Conservation (phyloP, 169 alveolate genomes). For the Plasmodium vinckei region DNA sequence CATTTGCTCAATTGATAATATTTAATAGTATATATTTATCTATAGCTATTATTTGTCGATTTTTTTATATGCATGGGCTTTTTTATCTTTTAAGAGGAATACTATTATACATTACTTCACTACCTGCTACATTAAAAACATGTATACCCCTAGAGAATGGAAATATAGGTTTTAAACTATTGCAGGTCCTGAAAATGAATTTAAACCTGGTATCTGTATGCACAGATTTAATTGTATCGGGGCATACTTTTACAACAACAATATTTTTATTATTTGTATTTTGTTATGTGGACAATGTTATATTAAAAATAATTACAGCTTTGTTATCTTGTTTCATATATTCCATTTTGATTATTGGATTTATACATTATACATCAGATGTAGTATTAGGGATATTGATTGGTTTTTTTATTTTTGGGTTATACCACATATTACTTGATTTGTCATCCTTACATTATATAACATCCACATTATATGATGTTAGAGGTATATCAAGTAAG, state of each 20-base stretch:
- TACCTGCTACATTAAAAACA: constrained; percentile 68
- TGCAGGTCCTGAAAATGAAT: constrained; percentile 45
- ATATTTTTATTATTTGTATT: constrained; percentile 51
- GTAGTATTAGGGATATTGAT: constrained; percentile 39
- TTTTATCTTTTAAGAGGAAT: constrained; percentile 54
- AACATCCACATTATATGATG: constrained; percentile 30
- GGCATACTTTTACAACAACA: constrained; percentile 57
- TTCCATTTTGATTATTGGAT: constrained; percentile 48
- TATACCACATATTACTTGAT: constrained; percentile 63
- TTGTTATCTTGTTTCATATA: constrained; percentile 38
- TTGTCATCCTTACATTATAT: constrained; percentile 46
- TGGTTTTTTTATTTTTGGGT: constrained; percentile 53
- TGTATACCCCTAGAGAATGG: constrained; percentile 58
- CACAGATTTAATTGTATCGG: constrained; percentile 68
- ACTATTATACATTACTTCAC: constrained; percentile 47
- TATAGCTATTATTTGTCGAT: constrained; percentile 62
- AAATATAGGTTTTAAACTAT: constrained; percentile 36
- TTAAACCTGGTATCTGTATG: constrained; percentile 53
- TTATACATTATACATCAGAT: constrained; percentile 71
- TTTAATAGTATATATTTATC: constrained; percentile 65
- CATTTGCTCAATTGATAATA: constrained; percentile 28
- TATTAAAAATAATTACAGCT: constrained; percentile 19
- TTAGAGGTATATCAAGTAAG: constrained; percentile 68
- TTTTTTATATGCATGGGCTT: constrained; percentile 56
- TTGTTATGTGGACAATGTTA: constrained; percentile 40